These are phyloP conservation scores for Vanilla planifolia DNA, from an alignment of 106 monocot genomes.

Conservation along the genomic window DNA sequence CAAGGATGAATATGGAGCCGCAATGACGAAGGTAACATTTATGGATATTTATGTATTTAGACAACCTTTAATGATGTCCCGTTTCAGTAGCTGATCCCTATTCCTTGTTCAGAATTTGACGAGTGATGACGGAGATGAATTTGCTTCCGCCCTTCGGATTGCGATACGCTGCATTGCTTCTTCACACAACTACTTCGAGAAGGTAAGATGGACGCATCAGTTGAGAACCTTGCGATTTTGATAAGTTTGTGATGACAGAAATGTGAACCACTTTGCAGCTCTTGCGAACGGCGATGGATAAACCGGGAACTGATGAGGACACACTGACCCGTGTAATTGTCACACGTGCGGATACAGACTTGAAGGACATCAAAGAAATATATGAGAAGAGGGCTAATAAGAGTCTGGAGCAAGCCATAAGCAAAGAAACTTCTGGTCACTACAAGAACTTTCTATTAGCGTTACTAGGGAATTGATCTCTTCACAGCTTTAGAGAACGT, in stretches of 20 bases:
- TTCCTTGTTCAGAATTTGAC: constrained; percentile 44
- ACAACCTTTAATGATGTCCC: too few species aligned
- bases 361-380: constrained; percentile 40
- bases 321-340: constrained; percentile 58
- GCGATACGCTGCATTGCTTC: constrained; percentile 49
- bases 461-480: constrained; percentile 13
- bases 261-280: constrained; percentile 30
- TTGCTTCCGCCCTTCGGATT: constrained; percentile 38
- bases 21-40: constrained; percentile 58
- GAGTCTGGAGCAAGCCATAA: constrained; percentile 16
- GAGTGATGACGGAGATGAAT: constrained; percentile 27
- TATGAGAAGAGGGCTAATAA: constrained; percentile 20
- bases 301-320: constrained; percentile 35
- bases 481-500: too few species aligned
- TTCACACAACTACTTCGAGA: constrained; percentile 69
- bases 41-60: too few species aligned
- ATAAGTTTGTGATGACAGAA: background rate
- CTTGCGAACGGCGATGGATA: constrained; percentile 26
- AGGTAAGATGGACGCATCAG: constrained; percentile 37
- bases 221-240: too few species aligned
- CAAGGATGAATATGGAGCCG: constrained; percentile 56
- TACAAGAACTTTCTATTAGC: constrained; percentile 28
- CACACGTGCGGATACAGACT: constrained; percentile 64
- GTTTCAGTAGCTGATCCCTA: too few species aligned
- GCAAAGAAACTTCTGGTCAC: constrained; percentile 15